Percentiles rank a stretch among this genome's conserved stretches.
Conservation (phyloP, 2,329 filamentous ascomycete genomes). For the Harringtonia lauricola region DNA sequence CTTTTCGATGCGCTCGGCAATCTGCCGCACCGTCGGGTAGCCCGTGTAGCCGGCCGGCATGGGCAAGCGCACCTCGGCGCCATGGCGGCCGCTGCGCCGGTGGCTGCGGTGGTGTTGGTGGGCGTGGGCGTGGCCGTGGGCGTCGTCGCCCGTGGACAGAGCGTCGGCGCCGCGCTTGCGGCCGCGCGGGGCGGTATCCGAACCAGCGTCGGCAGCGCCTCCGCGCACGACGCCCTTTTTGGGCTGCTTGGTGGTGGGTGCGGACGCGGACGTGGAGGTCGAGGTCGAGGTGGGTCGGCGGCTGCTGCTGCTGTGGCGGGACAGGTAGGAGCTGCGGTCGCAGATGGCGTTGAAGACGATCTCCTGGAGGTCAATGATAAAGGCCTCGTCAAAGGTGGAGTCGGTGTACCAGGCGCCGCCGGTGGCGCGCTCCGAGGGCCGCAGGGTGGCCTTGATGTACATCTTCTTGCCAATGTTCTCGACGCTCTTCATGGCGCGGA, state of each 20-base stretch:
- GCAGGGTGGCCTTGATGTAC: slow-evolving; percentile 82
- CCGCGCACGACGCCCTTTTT: slow-evolving; percentile 35
- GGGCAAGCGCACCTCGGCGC: slow-evolving; percentile 32
- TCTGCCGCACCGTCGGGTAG: slow-evolving; percentile 71
- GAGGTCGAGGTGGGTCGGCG: slow-evolving; percentile 23
- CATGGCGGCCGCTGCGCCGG: slow-evolving; percentile 14
- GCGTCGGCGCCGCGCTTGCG: slow-evolving; percentile 42
- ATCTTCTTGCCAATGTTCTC: slow-evolving; percentile 87
- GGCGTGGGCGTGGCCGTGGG: not conserved
- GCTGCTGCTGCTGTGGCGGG: slow-evolving; percentile 17
- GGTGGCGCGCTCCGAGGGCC: slow-evolving; percentile 79
- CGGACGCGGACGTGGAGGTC: slow-evolving; percentile 12
- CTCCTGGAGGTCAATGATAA: slow-evolving; percentile 67
- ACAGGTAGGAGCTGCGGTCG: slow-evolving; percentile 57
- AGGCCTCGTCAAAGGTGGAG: slow-evolving; percentile 76
- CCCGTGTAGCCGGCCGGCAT: slow-evolving; percentile 56
- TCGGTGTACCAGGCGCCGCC: slow-evolving; percentile 94
- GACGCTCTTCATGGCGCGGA: slow-evolving; percentile 84
- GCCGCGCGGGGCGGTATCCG: slow-evolving; percentile 11
- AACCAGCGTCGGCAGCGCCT: not conserved
- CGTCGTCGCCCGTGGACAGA: slow-evolving; percentile 24
- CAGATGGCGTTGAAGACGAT: slow-evolving; percentile 67
- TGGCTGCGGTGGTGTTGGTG: not conserved
- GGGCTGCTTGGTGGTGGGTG: slow-evolving; percentile 2
- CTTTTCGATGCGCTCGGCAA: slow-evolving; percentile 63